A percentile compares a stretch with the other conserved stretches of the same genome.
Conservation (phyloP, 176 grass and related monocot genomes). For the Musa troglodytarum region DNA sequence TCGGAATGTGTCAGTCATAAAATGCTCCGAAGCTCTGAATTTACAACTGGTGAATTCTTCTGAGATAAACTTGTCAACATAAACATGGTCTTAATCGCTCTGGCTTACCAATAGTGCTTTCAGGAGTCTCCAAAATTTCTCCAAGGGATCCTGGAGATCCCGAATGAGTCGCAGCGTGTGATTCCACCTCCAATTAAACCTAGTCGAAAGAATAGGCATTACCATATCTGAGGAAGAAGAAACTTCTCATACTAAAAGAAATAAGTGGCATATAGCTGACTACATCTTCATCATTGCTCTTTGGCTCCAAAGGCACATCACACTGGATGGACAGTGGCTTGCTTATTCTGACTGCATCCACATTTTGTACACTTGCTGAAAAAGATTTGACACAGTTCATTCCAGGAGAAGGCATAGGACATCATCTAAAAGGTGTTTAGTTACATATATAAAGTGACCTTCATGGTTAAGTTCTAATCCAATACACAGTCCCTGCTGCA, state of each 20-base stretch:
- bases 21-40: constrained; percentile 35
- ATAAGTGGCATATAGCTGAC: not conserved
- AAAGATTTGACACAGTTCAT: not conserved
- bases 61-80: too few species aligned
- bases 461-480: not conserved
- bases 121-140: too few species aligned
- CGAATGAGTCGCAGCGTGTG: too few species aligned
- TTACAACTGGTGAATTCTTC: constrained; percentile 39
- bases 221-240: not conserved
- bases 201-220: not conserved
- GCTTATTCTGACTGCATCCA: not conserved
- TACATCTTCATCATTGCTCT: not conserved
- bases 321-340: not conserved
- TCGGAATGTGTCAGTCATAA: constrained; percentile 28
- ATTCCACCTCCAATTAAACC: too few species aligned
- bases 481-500: not conserved
- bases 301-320: not conserved
- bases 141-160: too few species aligned
- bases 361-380: not conserved
- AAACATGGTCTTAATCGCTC: too few species aligned
- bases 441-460: not conserved
- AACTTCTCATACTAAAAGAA: not conserved
- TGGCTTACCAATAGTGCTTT: too few species aligned
- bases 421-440: not conserved
- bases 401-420: not conserved